These are phyloP conservation scores for Tuber melanosporum DNA, from an alignment of 495 filamentous ascomycete genomes.

Conservation along the genomic window DNA sequence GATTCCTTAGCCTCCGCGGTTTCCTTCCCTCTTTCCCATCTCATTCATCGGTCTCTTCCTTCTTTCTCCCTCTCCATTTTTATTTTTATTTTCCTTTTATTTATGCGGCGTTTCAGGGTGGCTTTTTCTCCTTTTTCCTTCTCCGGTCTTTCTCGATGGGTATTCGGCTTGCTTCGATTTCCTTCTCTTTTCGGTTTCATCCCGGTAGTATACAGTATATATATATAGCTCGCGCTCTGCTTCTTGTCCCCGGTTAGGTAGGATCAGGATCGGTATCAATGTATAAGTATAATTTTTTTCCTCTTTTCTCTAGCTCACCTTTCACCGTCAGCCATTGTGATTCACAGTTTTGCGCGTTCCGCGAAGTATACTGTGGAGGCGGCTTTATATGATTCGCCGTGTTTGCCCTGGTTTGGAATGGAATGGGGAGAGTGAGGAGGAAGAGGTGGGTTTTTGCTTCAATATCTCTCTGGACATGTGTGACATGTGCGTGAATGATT, in stretches of 20 bases:
- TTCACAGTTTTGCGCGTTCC: neutral
- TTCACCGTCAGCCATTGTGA: neutral
- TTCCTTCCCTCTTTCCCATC: neutral
- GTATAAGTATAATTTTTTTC: neutral
- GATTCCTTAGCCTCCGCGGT: neutral
- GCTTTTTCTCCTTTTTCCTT: neutral
- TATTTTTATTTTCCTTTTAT: neutral
- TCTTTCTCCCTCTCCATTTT: neutral
- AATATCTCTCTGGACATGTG: too few species aligned
- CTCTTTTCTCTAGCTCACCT: neutral
- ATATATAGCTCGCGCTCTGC: neutral
- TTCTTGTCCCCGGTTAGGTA: neutral
- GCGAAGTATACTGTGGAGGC: neutral
- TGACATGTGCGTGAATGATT: too few species aligned
- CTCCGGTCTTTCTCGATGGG: neutral
- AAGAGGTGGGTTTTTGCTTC: too few species aligned
- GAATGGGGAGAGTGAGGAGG: too few species aligned
- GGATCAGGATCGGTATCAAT: neutral
- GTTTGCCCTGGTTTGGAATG: too few species aligned
- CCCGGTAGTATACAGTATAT: neutral
- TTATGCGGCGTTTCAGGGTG: neutral
- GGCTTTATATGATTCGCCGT: too few species aligned
- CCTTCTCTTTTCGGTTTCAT: neutral
- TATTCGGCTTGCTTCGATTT: neutral
- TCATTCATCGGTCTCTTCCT: neutral